These are phyloP conservation scores for Phytophthora rubi DNA, from an alignment of 352 stramenopile genomes.

Conservation along the genomic window DNA sequence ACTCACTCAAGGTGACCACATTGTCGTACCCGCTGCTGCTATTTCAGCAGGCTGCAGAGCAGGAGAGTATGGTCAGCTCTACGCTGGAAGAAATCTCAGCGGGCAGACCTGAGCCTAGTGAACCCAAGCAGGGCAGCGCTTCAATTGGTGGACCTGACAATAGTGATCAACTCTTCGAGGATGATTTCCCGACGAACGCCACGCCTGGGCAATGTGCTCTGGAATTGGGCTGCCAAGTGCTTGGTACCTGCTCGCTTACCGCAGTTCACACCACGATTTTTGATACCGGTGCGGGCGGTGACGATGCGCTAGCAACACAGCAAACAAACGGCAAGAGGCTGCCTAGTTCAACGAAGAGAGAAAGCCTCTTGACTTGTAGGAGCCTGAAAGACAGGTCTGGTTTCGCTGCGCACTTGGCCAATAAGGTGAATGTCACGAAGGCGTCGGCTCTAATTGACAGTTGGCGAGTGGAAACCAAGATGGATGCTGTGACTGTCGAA, in stretches of 20 bases:
- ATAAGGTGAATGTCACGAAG: constrained; percentile 66
- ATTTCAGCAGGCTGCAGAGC: constrained; percentile 78
- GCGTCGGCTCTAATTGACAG: constrained; percentile 66
- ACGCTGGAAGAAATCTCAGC: constrained; percentile 64
- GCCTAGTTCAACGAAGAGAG: constrained; percentile 22
- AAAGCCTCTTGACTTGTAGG: constrained; percentile 65
- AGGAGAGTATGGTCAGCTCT: constrained; percentile 71
- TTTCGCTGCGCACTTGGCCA: constrained; percentile 75
- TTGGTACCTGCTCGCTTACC: constrained; percentile 64
- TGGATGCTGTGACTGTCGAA: constrained; percentile 55
- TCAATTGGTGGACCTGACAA: constrained; percentile 8
- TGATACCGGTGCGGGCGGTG: constrained; percentile 22
- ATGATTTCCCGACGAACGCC: constrained; percentile 74
- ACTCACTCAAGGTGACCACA: constrained; percentile 74
- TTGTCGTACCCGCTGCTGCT: constrained; percentile 71
- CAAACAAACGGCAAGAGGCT: constrained; percentile 32
- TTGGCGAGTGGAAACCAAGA: constrained; percentile 77
- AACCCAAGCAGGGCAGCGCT: constrained; percentile 8
- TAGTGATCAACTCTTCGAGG: constrained; percentile 62
- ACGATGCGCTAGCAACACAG: constrained; percentile 10
- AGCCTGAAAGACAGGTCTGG: constrained; percentile 63
- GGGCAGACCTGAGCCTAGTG: constrained; percentile 6
- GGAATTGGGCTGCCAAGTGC: constrained; percentile 67
- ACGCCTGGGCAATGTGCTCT: constrained; percentile 74
- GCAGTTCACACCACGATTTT: constrained; percentile 42